Evolutionary conservation across 176 grass and related monocot genomes (phyloP).

Genomic region (Bolboschoenus planiculmis): DNA sequence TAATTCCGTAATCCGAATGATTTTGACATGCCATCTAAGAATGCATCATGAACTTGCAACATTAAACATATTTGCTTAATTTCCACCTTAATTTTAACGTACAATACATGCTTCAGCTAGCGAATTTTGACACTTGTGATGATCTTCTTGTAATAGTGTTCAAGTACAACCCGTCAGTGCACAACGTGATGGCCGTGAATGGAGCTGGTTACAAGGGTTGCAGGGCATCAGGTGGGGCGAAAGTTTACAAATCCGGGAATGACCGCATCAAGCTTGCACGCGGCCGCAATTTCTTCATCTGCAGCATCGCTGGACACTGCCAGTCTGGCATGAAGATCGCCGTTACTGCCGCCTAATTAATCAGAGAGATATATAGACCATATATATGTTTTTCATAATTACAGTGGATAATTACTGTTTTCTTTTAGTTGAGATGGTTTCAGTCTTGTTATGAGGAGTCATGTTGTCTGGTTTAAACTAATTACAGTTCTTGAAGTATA

Average conservation of each 20-base stretch:
- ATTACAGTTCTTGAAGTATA: background rate
- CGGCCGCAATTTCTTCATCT: constrained; percentile 83
- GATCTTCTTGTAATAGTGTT: constrained; percentile 41
- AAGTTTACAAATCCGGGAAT: constrained; percentile 42
- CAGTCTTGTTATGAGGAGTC: background rate
- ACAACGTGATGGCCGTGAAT: constrained; percentile 67
- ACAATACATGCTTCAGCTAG: background rate
- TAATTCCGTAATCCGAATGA: too few relatives aligned
- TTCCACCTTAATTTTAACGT: background rate
- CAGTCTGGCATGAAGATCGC: constrained; percentile 77
- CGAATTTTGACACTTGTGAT: background rate
- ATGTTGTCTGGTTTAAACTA: background rate
- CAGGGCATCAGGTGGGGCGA: constrained; percentile 27
- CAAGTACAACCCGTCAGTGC: constrained; percentile 53
- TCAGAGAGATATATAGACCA: background rate
- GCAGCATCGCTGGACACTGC: constrained; percentile 68
- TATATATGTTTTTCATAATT: constrained; percentile 4
- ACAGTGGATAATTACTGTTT: background rate
- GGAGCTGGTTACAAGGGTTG: constrained; percentile 52
- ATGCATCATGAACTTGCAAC: background rate
- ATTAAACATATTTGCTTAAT: background rate
- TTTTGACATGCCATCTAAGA: too few relatives aligned
- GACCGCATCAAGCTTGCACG: constrained; percentile 72
- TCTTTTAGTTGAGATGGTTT: background rate
- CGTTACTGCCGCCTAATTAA: constrained; percentile 59